Base-by-base conservation (phyloP, 129 eudicot genomes). In the Flaveria sonorensis region DNA sequence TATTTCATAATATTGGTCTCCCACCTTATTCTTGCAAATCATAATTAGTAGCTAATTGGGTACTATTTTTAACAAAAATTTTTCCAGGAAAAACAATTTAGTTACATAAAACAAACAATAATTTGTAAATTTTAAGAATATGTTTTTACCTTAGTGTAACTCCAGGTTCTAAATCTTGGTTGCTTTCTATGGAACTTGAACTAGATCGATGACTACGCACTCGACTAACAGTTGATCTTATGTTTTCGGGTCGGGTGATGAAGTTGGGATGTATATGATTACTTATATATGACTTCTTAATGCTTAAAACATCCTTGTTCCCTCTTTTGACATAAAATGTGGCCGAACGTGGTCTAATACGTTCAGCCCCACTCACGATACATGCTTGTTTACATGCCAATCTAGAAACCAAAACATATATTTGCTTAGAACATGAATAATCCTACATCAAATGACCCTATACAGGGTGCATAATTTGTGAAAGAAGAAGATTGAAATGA, bases 371-470 rank as follows among this genome's bases (percentile, higher is more conserved):
- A 47, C 74, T 24, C 24, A 3, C 53, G 12, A 70, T 13, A 70
- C 28, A 8, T 1, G 73, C 56, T 69, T 40, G 16, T 46, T 23
- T 69, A 23, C 36, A 43, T 69, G 39, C 55, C 73, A 69, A 69
- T 69, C 73, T 69, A 47, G 62, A 45, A 71, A 71, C 52, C 47
- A 71, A 71, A 71, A 71, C 62, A 71, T 71, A 71, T 71, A 28
- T 11, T 21, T 48, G 42, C 61, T 70, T 70, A 70, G 45, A 70
- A 48, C 26, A 48, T 50, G 3, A 19, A 23, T 69, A 69, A 45
- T 70, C 61, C 42, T 70, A 48, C 13, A 45, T 45, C 8, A 46
- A 1, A 43, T 20, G 36, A 7, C 30, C 30, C 4, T 9, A 13
- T 20, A 46, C 12, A 3, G 0, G 0, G 13, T 13, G 14, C 30